Percentiles rank a stretch among this genome's conserved stretches.
These are phyloP conservation scores for Hypoxylon sp. DNA, from an alignment of 2,329 filamentous ascomycete genomes.

Conservation along the genomic window DNA sequence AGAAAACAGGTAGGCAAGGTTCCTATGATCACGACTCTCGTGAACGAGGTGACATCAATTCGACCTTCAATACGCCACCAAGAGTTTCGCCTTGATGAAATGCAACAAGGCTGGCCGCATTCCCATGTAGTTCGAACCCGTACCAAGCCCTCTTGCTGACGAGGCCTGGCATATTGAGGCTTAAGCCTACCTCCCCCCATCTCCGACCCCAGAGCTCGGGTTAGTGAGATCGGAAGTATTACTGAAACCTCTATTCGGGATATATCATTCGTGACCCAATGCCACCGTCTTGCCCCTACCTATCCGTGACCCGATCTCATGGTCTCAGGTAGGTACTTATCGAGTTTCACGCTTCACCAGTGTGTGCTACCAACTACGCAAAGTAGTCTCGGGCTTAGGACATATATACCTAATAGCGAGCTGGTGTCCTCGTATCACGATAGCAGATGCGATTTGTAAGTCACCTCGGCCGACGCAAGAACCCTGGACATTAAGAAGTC, in stretches of 20 bases:
- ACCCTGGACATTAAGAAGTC: neutral
- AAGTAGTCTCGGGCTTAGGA: neutral
- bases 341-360: neutral
- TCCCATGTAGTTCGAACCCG: neutral
- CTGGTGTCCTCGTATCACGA: neutral
- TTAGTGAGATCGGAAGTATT: conserved; percentile 19
- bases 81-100: conserved; percentile 18
- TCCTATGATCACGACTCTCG: conserved; percentile 5
- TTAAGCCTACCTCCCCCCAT: conserved; percentile 1
- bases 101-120: conserved; percentile 12
- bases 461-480: neutral
- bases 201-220: neutral
- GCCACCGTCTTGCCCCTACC: neutral
- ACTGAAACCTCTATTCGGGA: conserved; percentile 2
- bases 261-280: conserved; percentile 19
- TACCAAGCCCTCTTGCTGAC: conserved; percentile 20
- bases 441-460: neutral
- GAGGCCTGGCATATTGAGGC: conserved; percentile 14
- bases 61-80: conserved; percentile 12
- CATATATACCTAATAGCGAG: neutral
- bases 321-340: neutral
- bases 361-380: neutral
- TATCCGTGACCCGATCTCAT: neutral
- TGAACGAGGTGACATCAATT: conserved; percentile 7
- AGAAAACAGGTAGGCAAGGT: neutral